phyloP scores from a whole-genome alignment of 2,329 filamentous ascomycete genomes.

The Beauveria rudraprayagi region DNA sequence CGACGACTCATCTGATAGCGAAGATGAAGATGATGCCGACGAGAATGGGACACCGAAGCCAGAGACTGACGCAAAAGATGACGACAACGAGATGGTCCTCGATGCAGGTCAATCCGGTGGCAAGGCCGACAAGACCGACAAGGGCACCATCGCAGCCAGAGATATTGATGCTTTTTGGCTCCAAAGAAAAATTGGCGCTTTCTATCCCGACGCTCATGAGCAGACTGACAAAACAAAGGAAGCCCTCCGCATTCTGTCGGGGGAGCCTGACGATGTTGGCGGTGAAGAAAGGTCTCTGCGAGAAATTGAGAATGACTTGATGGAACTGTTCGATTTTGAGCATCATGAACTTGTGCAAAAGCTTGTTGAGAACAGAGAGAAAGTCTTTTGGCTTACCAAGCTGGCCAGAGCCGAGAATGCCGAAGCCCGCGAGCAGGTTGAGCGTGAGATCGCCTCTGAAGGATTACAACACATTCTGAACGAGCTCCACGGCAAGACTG shows the following conservation, averaged over 20 bases:
- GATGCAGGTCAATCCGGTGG: constrained; percentile 52
- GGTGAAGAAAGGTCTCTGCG: constrained; percentile 78
- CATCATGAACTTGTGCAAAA: constrained; percentile 88
- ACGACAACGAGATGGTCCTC: constrained; percentile 78
- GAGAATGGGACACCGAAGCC: constrained; percentile 43
- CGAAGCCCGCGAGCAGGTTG: constrained; percentile 65
- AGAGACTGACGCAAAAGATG: constrained; percentile 47
- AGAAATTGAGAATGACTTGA: constrained; percentile 95
- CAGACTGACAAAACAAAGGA: constrained; percentile 88
- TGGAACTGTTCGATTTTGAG: constrained; percentile 97
- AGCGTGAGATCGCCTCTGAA: constrained; percentile 85
- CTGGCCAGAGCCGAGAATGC: constrained; percentile 77
- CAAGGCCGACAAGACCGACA: constrained; percentile 41
- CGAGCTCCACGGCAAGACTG: constrained; percentile 70
- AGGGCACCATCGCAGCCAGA: constrained; percentile 64
- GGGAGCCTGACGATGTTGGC: constrained; percentile 58
- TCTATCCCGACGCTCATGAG: constrained; percentile 86
- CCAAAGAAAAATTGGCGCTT: constrained; percentile 78
- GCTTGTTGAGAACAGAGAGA: constrained; percentile 84
- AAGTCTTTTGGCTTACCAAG: constrained; percentile 89
- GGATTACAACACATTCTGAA: constrained; percentile 81
- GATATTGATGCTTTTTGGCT: constrained; percentile 98
- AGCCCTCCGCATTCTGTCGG: constrained; percentile 75
- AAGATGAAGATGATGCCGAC: constrained; percentile 59
- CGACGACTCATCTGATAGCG: constrained; percentile 77